Evolutionary conservation across 2,329 filamentous ascomycete species (phyloP), one percentile per base, ranked within the genome.

Genomic region (Sarocladium brachiariae): DNA sequence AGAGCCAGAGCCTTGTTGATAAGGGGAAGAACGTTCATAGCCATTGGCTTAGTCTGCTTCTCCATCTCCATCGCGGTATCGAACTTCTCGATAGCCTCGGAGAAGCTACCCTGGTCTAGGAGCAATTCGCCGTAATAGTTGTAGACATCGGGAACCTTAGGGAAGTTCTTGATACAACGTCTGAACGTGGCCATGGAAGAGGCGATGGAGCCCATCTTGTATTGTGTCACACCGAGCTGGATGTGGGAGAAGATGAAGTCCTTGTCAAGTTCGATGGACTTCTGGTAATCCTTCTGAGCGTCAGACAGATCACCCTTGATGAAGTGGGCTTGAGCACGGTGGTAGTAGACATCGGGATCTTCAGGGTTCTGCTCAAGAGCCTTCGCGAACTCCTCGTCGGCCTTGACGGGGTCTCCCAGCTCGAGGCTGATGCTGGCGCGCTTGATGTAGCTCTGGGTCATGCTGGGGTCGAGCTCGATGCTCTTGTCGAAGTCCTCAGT

Each of bases 71-170:
- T 91, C n/a, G 93, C 93, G 23, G 85, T 93, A 68, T 99, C 93
- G 63, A 99, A 99, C 73, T 96, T 96, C 73, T 96, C 88, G 56
- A 99, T 90, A 23, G 93, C 93, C 67, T 99, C 92, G 53, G 88
- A 77, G 71, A 86, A 97, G 70, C 96, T 96, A 70, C 89, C 86
- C 75, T 97, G 93, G 75, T 99, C 93, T 50, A 99, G 83, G 52
- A 99, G 79, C 51, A 99, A 80, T 74, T 99, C 93, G 62, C 93
- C 93, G 63, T 96, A 97, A 80, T 99, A 99, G 79, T 99, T 99
- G 79, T 97, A 99, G 35, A 97, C 93, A 65, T 99, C 93, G 5
- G 92, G 91, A 10, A 95, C 89, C 65, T 92, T 88, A 63, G 90
- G 87, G 65, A 99, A 99, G 73, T 96, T 96, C 84, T 97, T 99